Conservation (phyloP, 2,329 filamentous ascomycete species). For the Ascochyta koolunga region DNA sequence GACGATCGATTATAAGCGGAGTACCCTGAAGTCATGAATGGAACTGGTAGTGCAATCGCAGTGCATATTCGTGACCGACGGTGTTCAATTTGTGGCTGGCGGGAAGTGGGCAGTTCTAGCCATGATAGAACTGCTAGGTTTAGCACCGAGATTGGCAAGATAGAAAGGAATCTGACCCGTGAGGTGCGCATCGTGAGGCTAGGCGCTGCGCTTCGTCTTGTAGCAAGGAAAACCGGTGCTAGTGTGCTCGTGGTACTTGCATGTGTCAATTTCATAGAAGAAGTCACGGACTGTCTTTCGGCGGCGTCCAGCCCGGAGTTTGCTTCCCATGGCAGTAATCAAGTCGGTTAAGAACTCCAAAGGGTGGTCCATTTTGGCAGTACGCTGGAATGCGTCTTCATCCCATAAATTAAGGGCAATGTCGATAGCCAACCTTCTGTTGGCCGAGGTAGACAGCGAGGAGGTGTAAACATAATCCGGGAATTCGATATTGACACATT, state of each 20-base stretch:
- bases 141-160: too few species aligned
- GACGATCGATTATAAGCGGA: too few species aligned
- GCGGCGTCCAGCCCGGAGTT: neutral
- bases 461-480: neutral
- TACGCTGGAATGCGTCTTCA: neutral
- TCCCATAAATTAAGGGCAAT: neutral
- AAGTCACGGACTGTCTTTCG: neutral
- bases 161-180: too few species aligned
- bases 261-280: neutral
- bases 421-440: neutral
- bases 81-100: too few species aligned
- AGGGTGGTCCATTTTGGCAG: neutral
- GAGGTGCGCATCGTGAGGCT: too few species aligned
- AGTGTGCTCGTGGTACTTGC: slow-evolving; percentile 7
- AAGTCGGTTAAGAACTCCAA: too few species aligned
- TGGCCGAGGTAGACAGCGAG: neutral
- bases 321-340: too few species aligned
- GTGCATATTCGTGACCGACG: too few species aligned
- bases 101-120: too few species aligned
- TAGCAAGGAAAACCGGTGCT: neutral
- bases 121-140: too few species aligned
- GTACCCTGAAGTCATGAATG: too few species aligned
- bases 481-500: neutral
- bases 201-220: neutral
- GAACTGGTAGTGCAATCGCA: too few species aligned